Conservation (phyloP, 2,329 filamentous ascomycete genomes). For the Fusarium heterosporum region DNA sequence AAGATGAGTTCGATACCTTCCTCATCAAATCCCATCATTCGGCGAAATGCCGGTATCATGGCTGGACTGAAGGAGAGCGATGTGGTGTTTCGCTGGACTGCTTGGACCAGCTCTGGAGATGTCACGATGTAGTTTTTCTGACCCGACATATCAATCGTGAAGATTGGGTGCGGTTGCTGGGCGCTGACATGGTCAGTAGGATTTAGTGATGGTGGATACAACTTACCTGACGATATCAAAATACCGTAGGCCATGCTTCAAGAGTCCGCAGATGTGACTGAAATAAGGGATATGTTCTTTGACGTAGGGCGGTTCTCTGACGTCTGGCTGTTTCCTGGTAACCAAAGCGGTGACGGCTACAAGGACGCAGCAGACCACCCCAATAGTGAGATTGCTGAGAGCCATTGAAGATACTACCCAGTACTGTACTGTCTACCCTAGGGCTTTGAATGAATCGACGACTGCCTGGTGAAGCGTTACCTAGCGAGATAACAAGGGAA, state of each 20-base stretch:
- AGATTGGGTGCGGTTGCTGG: conserved; percentile 39
- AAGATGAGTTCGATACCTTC: conserved; percentile 40
- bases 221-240: conserved; percentile 35
- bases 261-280: conserved; percentile 32
- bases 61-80: conserved; percentile 37
- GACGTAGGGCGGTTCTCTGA: conserved; percentile 27
- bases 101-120: conserved; percentile 38
- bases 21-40: conserved; percentile 40
- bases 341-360: conserved; percentile 5
- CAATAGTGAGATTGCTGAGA: conserved; percentile 14
- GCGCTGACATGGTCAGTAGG: conserved; percentile 22
- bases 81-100: conserved; percentile 32
- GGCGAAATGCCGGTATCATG: conserved; percentile 37
- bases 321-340: conserved; percentile 17
- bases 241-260: conserved; percentile 35
- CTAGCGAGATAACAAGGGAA: not conserved
- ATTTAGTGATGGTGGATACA: no score
- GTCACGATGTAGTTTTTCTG: conserved; percentile 42
- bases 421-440: not conserved
- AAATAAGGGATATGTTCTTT: conserved; percentile 29
- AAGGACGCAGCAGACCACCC: conserved; percentile 19
- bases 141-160: conserved; percentile 41
- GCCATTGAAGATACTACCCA: conserved; percentile 1
- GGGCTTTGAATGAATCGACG: no score
- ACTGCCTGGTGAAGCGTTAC: not conserved